Evolutionary conservation across 2,329 filamentous ascomycete genomes (phyloP).

Genomic region (Bipolaris gigantea): DNA sequence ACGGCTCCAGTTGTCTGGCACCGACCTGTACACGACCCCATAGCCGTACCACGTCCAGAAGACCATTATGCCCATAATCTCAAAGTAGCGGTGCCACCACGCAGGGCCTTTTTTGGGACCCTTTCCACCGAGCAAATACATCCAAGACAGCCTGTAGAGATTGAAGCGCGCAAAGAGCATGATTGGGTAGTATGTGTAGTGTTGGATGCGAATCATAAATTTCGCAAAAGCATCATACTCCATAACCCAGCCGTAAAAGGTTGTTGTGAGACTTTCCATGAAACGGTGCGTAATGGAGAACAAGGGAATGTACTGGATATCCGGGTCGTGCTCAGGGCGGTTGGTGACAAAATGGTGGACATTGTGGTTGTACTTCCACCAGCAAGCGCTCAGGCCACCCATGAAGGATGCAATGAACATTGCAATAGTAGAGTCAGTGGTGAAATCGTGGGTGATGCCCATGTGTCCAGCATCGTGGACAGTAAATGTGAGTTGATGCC

Average conservation of each 20-base stretch:
- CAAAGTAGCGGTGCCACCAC: slow-evolving; percentile 68
- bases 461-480: slow-evolving; percentile 97
- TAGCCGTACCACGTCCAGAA: slow-evolving; percentile 73
- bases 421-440: slow-evolving; percentile 79
- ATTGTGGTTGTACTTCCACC: slow-evolving; percentile 98
- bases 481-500: slow-evolving; percentile 93
- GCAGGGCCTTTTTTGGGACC: slow-evolving; percentile 63
- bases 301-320: slow-evolving; percentile 76
- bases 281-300: slow-evolving; percentile 69
- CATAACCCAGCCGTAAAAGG: slow-evolving; percentile 68
- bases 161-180: slow-evolving; percentile 72
- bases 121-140: slow-evolving; percentile 60
- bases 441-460: slow-evolving; percentile 92
- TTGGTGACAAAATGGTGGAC: slow-evolving; percentile 97
- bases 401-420: slow-evolving; percentile 89
- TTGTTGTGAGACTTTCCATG: slow-evolving; percentile 64
- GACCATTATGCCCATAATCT: slow-evolving; percentile 63
- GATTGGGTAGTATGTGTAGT: slow-evolving; percentile 69
- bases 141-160: slow-evolving; percentile 68
- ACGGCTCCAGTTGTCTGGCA: slow-evolving; percentile 62
- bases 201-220: slow-evolving; percentile 62
- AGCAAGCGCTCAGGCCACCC: slow-evolving; percentile 86
- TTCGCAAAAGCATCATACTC: slow-evolving; percentile 64
- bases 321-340: slow-evolving; percentile 90
- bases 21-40: slow-evolving; percentile 60